Base-by-base conservation (phyloP, 2,329 filamentous ascomycete genomes). In the Paecilomyces fulvus region DNA sequence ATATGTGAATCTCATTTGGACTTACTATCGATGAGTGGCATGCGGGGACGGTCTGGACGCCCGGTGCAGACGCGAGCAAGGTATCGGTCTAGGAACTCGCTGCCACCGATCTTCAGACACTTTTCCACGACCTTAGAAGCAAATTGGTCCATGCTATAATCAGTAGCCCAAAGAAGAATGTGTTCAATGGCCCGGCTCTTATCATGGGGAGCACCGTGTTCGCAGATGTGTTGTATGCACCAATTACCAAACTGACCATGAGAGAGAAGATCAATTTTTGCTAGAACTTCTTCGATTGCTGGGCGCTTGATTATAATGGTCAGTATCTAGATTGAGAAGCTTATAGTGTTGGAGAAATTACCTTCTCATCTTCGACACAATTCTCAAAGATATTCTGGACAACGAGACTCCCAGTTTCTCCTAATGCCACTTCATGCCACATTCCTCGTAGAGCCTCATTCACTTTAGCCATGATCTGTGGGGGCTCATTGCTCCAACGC, bases 301-400 rank as follows among this genome's bases (percentile, higher is more conserved):
- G 92, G 92, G 58, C 95, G 91, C 92, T 95, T 63, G n/a, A 60
- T 55, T 52, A 30, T 52, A 31, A 51, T 71, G 54, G 70, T 65
- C 31, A 31, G 12, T 57, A 23, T 7, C 30, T 28, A 25, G 28
- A 10, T 25, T 53, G 12, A 54, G 10, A 10, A 14, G 52, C 59
- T 10, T 30, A 12, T 31, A 68, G 9, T 7, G 30, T 43, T 43
- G n/a, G 28, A 14, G n/a, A 33, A 21, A 78, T 61, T 78, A 92
- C 91, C 85, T 99, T 99, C 77, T 99, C 94, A 67, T 97, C 92
- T 69, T 99, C 95, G 30, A 97, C 83, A 67, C 94, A 99, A 68
- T 99, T 99, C 77, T 99, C 94, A 72, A 99, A 99, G 69, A 99
- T 99, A 72, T 99, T 99, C 75, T 99, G 94, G 52, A 99, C 95